Conservation (phyloP, 352 stramenopile species). For the Phytophthora rubi region DNA sequence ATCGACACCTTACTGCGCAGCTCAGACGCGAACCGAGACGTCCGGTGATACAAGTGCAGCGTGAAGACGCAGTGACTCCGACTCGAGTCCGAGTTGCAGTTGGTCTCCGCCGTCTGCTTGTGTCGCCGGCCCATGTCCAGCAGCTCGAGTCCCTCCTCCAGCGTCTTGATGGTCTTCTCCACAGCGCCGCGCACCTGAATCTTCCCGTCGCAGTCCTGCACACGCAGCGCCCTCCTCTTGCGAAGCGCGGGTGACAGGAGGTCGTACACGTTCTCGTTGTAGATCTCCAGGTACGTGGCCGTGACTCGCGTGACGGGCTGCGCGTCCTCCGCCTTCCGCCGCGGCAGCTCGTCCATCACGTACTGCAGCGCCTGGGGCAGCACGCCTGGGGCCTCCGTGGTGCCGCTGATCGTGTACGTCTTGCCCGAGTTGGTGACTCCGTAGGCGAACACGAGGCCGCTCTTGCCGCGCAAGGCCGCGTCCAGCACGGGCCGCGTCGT, state of each 20-base stretch:
- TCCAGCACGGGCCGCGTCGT: slow-evolving; percentile 93
- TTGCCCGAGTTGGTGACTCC: slow-evolving; percentile 99
- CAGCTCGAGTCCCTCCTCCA: slow-evolving; percentile 77
- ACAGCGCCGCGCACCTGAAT: slow-evolving; percentile 89
- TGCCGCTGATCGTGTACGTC: slow-evolving; percentile 97
- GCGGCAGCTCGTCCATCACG: slow-evolving; percentile 70
- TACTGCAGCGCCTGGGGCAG: slow-evolving; percentile 82
- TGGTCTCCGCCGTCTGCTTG: slow-evolving; percentile 86
- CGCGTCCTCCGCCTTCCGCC: slow-evolving; percentile 49
- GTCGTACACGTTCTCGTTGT: slow-evolving; percentile 99
- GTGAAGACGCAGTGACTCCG: slow-evolving; percentile 93
- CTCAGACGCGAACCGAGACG: slow-evolving; percentile 21
- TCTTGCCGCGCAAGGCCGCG: slow-evolving; percentile 84
- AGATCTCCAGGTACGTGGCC: slow-evolving; percentile 98
- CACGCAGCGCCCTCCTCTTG: slow-evolving; percentile 68
- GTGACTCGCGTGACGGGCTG: slow-evolving; percentile 57
- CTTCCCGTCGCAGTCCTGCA: slow-evolving; percentile 87
- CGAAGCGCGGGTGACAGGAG: slow-evolving; percentile 77
- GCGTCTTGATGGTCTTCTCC: slow-evolving; percentile 62
- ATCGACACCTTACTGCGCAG: slow-evolving; percentile 88
- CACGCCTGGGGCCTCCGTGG: slow-evolving; percentile 73
- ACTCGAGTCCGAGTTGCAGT: slow-evolving; percentile 91
- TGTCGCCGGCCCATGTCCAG: slow-evolving; percentile 73
- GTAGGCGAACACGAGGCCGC: slow-evolving; percentile 96
- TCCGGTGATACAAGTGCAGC: slow-evolving; percentile 70